phyloP scores from a whole-genome alignment of 2,329 filamentous ascomycete genomes.

The Fusarium abutilonis region DNA sequence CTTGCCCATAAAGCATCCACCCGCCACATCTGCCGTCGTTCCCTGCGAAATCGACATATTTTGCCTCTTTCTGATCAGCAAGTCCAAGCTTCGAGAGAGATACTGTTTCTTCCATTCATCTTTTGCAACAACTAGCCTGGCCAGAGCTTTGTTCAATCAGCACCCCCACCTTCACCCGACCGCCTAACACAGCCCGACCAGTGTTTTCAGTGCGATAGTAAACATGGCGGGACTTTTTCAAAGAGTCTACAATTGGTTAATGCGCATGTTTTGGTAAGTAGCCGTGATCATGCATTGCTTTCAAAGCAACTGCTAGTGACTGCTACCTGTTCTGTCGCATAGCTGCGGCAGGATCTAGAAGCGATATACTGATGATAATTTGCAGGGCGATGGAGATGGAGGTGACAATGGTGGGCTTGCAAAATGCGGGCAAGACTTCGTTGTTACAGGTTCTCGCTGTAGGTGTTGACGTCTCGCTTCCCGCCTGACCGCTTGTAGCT shows the following conservation, averaged over 20 bases:
- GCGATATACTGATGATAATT: constrained; percentile 39
- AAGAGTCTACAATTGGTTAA: constrained; percentile 96
- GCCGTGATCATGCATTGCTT: constrained; percentile 14
- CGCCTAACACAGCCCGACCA: constrained; percentile 38
- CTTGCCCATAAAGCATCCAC: constrained; percentile 44
- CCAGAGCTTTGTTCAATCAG: constrained; percentile 34
- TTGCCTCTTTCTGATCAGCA: constrained; percentile 16
- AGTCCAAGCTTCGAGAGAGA: constrained; percentile 16
- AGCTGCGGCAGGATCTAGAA: constrained; percentile 25
- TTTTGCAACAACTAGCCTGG: constrained; percentile 23
- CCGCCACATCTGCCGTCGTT: constrained; percentile 40
- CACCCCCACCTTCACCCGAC: constrained; percentile 44
- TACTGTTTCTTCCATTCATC: constrained; percentile 12
- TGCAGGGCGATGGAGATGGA: constrained; percentile 98
- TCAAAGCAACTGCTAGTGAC: constrained; percentile 13
- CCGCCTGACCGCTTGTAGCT: constrained; percentile 36
- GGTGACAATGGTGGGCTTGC: constrained; percentile 97
- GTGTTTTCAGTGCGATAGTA: constrained; percentile 37
- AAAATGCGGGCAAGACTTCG: constrained; percentile 98
- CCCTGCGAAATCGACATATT: constrained; percentile 34
- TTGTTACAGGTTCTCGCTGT: constrained; percentile 93
- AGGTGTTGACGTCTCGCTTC: constrained; percentile 56
- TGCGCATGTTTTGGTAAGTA: constrained; percentile 94
- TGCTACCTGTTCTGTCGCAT: constrained; percentile 16
- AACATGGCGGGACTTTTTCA: constrained; percentile 91